Percentiles rank a stretch among this genome's conserved stretches.
Conservation (phyloP, 2,329 filamentous ascomycete genomes). For the Colletotrichum brevisporum region DNA sequence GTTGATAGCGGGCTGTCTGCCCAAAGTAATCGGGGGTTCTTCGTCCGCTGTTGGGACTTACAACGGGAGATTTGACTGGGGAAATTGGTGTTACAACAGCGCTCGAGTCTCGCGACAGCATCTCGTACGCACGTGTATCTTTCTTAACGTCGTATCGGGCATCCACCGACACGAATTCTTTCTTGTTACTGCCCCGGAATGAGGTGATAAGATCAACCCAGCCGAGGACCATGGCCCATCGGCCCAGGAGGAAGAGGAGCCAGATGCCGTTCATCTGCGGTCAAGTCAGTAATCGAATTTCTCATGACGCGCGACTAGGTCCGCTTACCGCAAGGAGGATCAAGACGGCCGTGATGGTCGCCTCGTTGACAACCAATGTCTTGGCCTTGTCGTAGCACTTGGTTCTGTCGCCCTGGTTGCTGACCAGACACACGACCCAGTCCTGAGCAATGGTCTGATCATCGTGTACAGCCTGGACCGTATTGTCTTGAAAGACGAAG, state of each 20-base stretch:
- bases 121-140: slow-evolving; percentile 82
- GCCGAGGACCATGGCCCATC: slow-evolving; percentile 86
- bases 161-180: slow-evolving; percentile 92
- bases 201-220: slow-evolving; percentile 79
- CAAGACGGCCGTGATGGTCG: slow-evolving; percentile 84
- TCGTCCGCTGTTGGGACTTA: slow-evolving; percentile 53
- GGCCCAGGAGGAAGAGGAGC: slow-evolving; percentile 84
- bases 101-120: slow-evolving; percentile 76
- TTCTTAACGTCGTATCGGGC: slow-evolving; percentile 74
- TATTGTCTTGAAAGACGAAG: slow-evolving; percentile 89
- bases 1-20: slow-evolving; percentile 67
- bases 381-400: slow-evolving; percentile 74
- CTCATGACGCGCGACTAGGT: neutral
- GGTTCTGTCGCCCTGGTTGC: slow-evolving; percentile 70
- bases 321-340: slow-evolving; percentile 81
- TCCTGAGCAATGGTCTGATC: slow-evolving; percentile 66
- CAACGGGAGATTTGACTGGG: slow-evolving; percentile 52
- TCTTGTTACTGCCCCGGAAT: slow-evolving; percentile 66
- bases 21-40: slow-evolving; percentile 70
- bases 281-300: slow-evolving; percentile 28
- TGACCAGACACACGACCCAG: slow-evolving; percentile 82
- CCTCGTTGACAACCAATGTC: slow-evolving; percentile 78
- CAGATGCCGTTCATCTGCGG: slow-evolving; percentile 85
- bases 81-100: slow-evolving; percentile 67
- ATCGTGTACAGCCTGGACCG: slow-evolving; percentile 71